phyloP scores from a whole-genome alignment of 352 stramenopile species.

The Phytophthora ramorum region DNA sequence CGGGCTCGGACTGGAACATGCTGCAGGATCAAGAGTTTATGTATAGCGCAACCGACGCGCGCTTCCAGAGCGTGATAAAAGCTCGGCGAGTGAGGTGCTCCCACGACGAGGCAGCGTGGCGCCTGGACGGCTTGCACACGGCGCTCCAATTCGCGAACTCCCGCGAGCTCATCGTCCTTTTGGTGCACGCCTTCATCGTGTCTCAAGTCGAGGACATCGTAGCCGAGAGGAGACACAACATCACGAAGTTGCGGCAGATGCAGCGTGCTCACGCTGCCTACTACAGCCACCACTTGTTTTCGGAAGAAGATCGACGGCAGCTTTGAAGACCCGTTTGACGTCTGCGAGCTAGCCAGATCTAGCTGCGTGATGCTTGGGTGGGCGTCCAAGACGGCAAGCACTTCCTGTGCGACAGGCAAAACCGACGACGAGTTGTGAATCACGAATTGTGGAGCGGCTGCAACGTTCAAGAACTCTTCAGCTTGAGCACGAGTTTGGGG shows the following conservation, averaged over 20 bases:
- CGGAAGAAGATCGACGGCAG: conserved; percentile 38
- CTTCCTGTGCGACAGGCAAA: conserved; percentile 11
- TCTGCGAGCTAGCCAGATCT: conserved; percentile 24
- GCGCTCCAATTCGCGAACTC: conserved; percentile 18
- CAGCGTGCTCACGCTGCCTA: conserved; percentile 33
- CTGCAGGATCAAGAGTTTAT: conserved; percentile 55
- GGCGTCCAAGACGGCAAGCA: conserved; percentile 29
- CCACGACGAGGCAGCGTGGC: conserved; percentile 48
- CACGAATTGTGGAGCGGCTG: conserved; percentile 31
- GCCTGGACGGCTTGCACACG: conserved; percentile 31
- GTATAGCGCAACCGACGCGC: conserved; percentile 35
- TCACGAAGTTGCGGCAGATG: conserved; percentile 24
- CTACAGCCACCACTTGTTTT: conserved; percentile 41
- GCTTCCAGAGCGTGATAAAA: conserved; percentile 48
- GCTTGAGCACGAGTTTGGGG: conserved; percentile 26
- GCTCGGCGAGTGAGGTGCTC: conserved; percentile 22
- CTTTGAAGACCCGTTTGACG: conserved; percentile 8
- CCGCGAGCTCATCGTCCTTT: conserved; percentile 7
- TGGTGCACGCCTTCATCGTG: neutral
- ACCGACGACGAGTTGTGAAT: conserved; percentile 23
- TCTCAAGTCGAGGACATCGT: conserved; percentile 36
- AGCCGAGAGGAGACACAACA: conserved; percentile 25
- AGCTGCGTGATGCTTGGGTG: conserved; percentile 37
- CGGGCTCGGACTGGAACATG: conserved; percentile 30
- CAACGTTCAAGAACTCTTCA: conserved; percentile 21